Base-by-base conservation (phyloP, 768 basidiomycete species). In the Paxillus rubicundulus region DNA sequence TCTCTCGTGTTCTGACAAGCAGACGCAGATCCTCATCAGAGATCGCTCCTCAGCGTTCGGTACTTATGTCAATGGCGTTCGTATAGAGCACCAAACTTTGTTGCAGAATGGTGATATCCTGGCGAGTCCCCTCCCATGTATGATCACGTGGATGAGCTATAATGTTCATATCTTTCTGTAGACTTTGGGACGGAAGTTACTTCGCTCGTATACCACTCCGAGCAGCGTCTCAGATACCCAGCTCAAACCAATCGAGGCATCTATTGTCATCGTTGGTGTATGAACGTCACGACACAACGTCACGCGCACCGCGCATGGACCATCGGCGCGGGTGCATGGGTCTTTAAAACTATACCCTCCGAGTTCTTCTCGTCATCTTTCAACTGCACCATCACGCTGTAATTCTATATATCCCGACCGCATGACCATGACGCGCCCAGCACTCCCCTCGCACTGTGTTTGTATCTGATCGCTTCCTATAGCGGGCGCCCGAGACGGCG, bases 11-110 rank as follows among this genome's bases (percentile, higher is more conserved):
- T 17, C 48, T 67, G 34, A 68, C 16, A 21, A 38, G 28, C 20
- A 12, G 34, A 39, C 14, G 14, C 53, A 81, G 79, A 61, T 78
- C 14, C 74, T 71, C 49, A 73, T 81, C 49, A 72, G 73, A 36
- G 80, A 81, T 60, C 68, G 77, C 40, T 71, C 73, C 16, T 72
- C 77, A 6, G 58, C 72, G 7, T 75, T 77, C 47, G 78, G 80
- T 10, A 81, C 80, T 30, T 77, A 69, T 55, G 66, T 81, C 45
- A 81, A 81, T 52, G 74, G 74, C 28, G 51, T 67, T 50, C 71
- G 68, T 54, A 70, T 80, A 54, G 66, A 65, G 17, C 61, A 70
- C 16, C 69, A 67, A 39, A 74, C 70, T 1, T 50, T 65, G 5
- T 62, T 81, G 21, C 71, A 70, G 47, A 59, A 68, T 9, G 77